These are phyloP conservation scores for Grosmannia serpens DNA, from an alignment of 2,329 filamentous ascomycete genomes.

Conservation along the genomic window DNA sequence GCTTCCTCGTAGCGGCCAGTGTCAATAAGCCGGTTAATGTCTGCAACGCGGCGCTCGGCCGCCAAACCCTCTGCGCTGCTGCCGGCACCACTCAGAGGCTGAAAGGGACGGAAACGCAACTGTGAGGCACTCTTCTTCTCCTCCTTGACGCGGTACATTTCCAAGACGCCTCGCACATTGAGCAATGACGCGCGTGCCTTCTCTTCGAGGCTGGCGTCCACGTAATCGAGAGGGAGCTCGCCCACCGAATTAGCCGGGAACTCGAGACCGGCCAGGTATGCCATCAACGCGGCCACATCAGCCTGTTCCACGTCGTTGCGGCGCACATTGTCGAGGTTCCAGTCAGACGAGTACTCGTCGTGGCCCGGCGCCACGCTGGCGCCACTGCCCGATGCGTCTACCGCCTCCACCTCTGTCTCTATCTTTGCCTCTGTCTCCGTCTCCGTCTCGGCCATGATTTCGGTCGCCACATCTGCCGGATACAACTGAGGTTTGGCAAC, in stretches of 20 bases:
- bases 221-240: constrained; percentile 73
- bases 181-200: constrained; percentile 78
- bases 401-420: too few species aligned
- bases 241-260: constrained; percentile 96
- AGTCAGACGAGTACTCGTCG: constrained; percentile 83
- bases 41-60: constrained; percentile 53
- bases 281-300: constrained; percentile 90
- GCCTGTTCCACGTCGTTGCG: constrained; percentile 90
- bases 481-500: constrained; percentile 61
- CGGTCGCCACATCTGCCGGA: constrained; percentile 1
- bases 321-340: constrained; percentile 68
- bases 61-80: not conserved
- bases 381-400: not conserved
- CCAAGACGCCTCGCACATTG: constrained; percentile 77
- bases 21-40: constrained; percentile 58
- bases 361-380: constrained; percentile 59
- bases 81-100: constrained; percentile 48
- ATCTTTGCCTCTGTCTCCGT: too few species aligned
- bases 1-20: constrained; percentile 59
- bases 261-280: constrained; percentile 75
- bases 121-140: constrained; percentile 65
- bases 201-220: constrained; percentile 58
- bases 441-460: too few species aligned
- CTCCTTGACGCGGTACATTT: constrained; percentile 96
- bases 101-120: constrained; percentile 67